A percentile compares a stretch with the other conserved stretches of the same genome.
Conservation (phyloP, 2,329 filamentous ascomycete species). For the Diaporthe ilicicola region DNA sequence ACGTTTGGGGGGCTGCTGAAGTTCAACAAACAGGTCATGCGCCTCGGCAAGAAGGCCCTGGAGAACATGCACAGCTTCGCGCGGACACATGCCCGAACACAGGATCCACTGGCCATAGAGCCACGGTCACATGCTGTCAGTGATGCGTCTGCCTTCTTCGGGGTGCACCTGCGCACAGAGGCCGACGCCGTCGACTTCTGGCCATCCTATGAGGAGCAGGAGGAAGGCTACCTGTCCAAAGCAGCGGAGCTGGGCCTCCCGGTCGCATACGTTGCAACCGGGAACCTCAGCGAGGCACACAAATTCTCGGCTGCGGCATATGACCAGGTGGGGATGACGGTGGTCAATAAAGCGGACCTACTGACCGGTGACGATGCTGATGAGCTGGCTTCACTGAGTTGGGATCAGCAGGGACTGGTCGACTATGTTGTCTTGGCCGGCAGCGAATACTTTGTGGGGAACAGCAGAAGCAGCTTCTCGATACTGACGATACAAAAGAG, state of each 20-base stretch:
- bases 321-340: slow-evolving; percentile 43
- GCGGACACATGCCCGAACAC: slow-evolving; percentile 1
- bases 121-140: background rate
- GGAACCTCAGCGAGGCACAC: slow-evolving; percentile 51
- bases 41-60: slow-evolving; percentile 48
- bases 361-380: slow-evolving; percentile 39
- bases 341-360: slow-evolving; percentile 49
- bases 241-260: slow-evolving; percentile 41
- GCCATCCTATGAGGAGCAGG: slow-evolving; percentile 54
- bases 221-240: slow-evolving; percentile 48
- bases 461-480: slow-evolving; percentile 57
- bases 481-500: slow-evolving; percentile 55
- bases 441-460: slow-evolving; percentile 51
- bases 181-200: slow-evolving; percentile 54
- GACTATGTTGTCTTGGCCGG: slow-evolving; percentile 52
- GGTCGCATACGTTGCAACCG: slow-evolving; percentile 55
- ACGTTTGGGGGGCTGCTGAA: slow-evolving; percentile 52
- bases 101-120: background rate
- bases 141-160: slow-evolving; percentile 43
- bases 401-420: slow-evolving; percentile 55
- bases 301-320: slow-evolving; percentile 47
- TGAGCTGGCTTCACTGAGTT: slow-evolving; percentile 48
- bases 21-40: slow-evolving; percentile 51
- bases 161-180: slow-evolving; percentile 57
- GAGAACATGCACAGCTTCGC: slow-evolving; percentile 47